These are phyloP conservation scores for Narthecium ossifragum DNA, from an alignment of 106 monocot genomes.

Conservation along the genomic window DNA sequence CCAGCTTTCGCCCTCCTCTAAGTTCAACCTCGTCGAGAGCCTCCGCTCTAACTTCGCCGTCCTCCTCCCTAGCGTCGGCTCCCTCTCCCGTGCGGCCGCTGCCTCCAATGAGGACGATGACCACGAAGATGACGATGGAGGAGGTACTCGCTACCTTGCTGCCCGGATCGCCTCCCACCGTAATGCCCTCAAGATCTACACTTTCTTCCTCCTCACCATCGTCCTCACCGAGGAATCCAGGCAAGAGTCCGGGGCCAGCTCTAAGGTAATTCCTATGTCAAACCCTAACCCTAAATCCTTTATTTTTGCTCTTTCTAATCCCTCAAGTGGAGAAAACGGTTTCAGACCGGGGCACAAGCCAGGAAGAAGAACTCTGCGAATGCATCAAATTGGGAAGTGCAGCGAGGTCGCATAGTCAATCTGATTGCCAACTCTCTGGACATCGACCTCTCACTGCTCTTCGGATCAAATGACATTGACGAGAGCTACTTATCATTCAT, in stretches of 20 bases:
- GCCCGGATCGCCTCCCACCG: slow-evolving; percentile 52
- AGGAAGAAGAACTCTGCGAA: slow-evolving; percentile 46
- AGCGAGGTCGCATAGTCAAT: slow-evolving; percentile 59
- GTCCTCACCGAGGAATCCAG: slow-evolving; percentile 47
- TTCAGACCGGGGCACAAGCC: slow-evolving; percentile 27
- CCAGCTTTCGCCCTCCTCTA: slow-evolving; percentile 33
- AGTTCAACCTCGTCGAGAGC: slow-evolving; percentile 72
- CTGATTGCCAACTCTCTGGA: slow-evolving; percentile 87
- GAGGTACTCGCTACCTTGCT: too few species aligned
- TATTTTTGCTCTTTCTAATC: background rate
- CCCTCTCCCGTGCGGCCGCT: slow-evolving; percentile 43
- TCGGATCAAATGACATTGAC: slow-evolving; percentile 54
- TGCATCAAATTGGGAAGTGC: slow-evolving; percentile 72
- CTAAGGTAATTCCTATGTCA: slow-evolving; percentile 22
- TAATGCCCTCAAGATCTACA: slow-evolving; percentile 92
- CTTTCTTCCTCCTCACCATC: slow-evolving; percentile 75
- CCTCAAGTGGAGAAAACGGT: background rate
- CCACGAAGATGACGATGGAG: too few species aligned
- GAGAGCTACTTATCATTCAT: slow-evolving; percentile 80
- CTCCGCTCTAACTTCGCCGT: slow-evolving; percentile 83
- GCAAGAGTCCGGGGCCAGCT: slow-evolving; percentile 10
- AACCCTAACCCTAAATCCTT: too few species aligned
- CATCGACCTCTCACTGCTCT: slow-evolving; percentile 63
- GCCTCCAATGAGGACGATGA: too few species aligned
- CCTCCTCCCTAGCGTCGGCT: slow-evolving; percentile 72